Percentiles rank a stretch among this genome's conserved stretches.
Evolutionary conservation across 139 green algal genomes (phyloP).

Genomic region (Chlamydomonas asymmetrica): DNA sequence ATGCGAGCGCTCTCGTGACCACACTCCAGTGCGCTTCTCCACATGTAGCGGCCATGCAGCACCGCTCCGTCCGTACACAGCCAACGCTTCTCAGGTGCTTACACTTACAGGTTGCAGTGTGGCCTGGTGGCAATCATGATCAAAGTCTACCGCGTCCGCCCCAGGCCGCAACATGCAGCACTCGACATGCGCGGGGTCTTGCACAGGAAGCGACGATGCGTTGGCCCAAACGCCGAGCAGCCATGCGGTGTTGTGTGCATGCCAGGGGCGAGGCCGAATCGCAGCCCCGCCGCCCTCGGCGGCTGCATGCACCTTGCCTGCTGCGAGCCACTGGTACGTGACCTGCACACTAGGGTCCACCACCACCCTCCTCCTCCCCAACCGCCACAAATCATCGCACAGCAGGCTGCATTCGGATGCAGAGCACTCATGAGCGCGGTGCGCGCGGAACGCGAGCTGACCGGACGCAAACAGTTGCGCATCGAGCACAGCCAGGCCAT

Average conservation of each 20-base stretch:
- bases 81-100: background rate
- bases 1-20: too few relatives aligned
- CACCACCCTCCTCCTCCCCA: constrained; percentile 47
- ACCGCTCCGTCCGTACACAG: too few relatives aligned
- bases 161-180: constrained; percentile 48
- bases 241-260: background rate
- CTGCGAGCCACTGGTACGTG: constrained; percentile 29
- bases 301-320: background rate
- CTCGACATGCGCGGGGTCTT: too few relatives aligned
- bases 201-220: background rate
- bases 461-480: constrained; percentile 42
- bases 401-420: constrained; percentile 62
- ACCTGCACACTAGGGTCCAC: constrained; percentile 60
- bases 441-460: constrained; percentile 26
- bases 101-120: background rate
- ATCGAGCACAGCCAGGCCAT: constrained; percentile 55
- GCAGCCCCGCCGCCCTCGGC: background rate
- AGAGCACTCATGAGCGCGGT: constrained; percentile 43
- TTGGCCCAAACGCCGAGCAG: background rate
- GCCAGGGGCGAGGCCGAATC: background rate
- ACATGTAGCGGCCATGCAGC: too few relatives aligned
- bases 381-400: constrained; percentile 53
- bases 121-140: constrained; percentile 29
- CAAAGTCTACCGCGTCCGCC: constrained; percentile 41
- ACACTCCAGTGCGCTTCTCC: too few relatives aligned